These are phyloP conservation scores for Gracilaria caudata DNA, from an alignment of 23 red algal species.

Conservation along the genomic window DNA sequence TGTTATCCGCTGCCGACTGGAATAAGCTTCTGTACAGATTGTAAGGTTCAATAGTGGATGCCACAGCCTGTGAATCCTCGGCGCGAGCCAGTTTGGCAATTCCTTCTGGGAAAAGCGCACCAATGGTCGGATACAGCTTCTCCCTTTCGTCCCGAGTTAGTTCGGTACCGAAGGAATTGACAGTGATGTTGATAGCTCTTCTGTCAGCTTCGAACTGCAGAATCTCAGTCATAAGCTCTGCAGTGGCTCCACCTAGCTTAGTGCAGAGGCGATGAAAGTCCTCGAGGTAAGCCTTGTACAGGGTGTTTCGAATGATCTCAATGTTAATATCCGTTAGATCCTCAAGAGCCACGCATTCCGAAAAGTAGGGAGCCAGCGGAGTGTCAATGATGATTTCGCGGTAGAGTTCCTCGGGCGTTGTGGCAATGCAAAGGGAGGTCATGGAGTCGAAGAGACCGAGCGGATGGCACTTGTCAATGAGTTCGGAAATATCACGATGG, in stretches of 20 bases:
- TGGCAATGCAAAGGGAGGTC: constrained; percentile 83
- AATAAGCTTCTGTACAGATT: constrained; percentile 77
- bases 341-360: constrained; percentile 93
- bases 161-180: constrained; percentile 96
- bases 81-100: constrained; percentile 74
- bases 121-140: constrained; percentile 76
- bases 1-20: constrained; percentile 79
- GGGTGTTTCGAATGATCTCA: constrained; percentile 97
- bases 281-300: constrained; percentile 98
- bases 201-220: constrained; percentile 93
- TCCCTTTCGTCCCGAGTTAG: constrained; percentile 79
- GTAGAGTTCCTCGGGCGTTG: constrained; percentile 96
- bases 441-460: constrained; percentile 93
- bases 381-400: constrained; percentile 97
- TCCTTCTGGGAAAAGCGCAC: constrained; percentile 82
- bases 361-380: constrained; percentile 98
- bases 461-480: constrained; percentile 98
- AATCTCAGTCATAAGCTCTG: constrained; percentile 81
- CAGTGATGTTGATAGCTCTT: constrained; percentile 94
- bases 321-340: constrained; percentile 96
- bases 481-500: constrained; percentile 89
- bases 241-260: constrained; percentile 87
- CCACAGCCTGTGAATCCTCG: constrained; percentile 89
- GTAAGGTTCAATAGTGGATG: constrained; percentile 83
- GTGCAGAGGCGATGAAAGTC: constrained; percentile 89